Conservation (phyloP, 2,329 filamentous ascomycete species). For the Cladobotryum mycophilum region DNA sequence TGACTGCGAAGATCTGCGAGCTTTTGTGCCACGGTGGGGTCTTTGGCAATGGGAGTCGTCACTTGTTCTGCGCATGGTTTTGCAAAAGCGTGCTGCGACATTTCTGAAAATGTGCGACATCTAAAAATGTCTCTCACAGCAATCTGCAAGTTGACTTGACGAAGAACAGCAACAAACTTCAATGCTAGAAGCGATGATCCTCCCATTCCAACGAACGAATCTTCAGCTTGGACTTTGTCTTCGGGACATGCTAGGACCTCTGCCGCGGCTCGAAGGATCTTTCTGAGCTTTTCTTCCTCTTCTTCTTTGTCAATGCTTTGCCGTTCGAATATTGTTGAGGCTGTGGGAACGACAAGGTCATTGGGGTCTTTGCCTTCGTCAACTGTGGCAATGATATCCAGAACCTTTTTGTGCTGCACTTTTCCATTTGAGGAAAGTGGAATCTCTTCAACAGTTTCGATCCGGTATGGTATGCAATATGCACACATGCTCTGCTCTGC, state of each 20-base stretch:
- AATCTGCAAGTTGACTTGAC: background rate
- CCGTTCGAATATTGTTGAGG: background rate
- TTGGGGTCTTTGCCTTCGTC: background rate
- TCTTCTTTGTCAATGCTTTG: background rate
- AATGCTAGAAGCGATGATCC: slow-evolving; percentile 9
- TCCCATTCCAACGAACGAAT: slow-evolving; percentile 5
- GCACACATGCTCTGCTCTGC: slow-evolving; percentile 4
- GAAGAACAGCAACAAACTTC: slow-evolving; percentile 5
- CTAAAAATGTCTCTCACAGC: slow-evolving; percentile 4
- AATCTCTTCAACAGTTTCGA: background rate
- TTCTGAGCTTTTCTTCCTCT: background rate
- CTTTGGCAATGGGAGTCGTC: background rate
- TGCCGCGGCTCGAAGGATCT: background rate
- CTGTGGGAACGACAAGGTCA: background rate
- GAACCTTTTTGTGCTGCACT: slow-evolving; percentile 1
- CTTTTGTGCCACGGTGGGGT: background rate
- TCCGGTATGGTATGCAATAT: slow-evolving; percentile 5
- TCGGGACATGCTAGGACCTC: background rate
- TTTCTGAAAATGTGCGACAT: slow-evolving; percentile 1
- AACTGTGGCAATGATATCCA: background rate
- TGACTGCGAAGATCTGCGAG: background rate
- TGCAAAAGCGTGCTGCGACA: background rate
- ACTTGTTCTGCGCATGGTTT: background rate
- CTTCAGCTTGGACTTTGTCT: background rate
- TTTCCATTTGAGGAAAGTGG: slow-evolving; percentile 8